Evolutionary conservation across 2,329 filamentous ascomycete species (phyloP), one percentile per base, ranked within the genome.

Genomic region (Phaeophleospora eucalypticola): DNA sequence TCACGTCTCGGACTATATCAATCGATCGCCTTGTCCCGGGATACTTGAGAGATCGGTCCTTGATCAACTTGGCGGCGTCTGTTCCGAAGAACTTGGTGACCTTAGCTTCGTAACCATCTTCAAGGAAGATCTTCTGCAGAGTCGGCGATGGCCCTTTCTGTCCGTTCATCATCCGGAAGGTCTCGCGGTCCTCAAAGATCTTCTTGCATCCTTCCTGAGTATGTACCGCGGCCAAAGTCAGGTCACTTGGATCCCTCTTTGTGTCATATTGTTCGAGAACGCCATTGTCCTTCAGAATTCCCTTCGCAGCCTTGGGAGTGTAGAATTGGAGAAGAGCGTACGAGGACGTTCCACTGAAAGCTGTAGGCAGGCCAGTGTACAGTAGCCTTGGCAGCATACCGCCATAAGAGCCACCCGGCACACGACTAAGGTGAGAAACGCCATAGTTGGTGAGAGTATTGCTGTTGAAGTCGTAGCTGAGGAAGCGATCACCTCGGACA

Each of bases 1-100:
- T 83, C 1, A 88, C 77, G 50, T 87, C 82, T 18, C 82, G 78
- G 8, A 87, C 71, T 3, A 77, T 72, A 44, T 78, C 72, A 54
- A 78, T 74, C 1, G 72, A 71, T 29, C 69, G 69, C 36, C 68
- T 65, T 17, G 65, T 63, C 34, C 69, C 70, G n/a, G 66, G 63
- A 45, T 74, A 76, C 36, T 68, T 68, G 14, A 78, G 61, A 0
- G 71, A 75, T 52, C 69, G 71, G 39, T 72, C 63, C 48, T 71
- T 64, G 53, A 77, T 77, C 8, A 76, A 66, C 14, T 60, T 66
- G 2, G 65, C 61, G 12, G 73, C 69, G 29, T 71, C 71, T 1
- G 61, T 62, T 21, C 63, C 67, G 65, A 73, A 74, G 63, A 69
- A 75, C n/a, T 65, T 57, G 2, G 66, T 62, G 24, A 72, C 62